These are phyloP conservation scores for Mucor mucedo DNA, from an alignment of 371 early-diverging fungal species.

Conservation along the genomic window DNA sequence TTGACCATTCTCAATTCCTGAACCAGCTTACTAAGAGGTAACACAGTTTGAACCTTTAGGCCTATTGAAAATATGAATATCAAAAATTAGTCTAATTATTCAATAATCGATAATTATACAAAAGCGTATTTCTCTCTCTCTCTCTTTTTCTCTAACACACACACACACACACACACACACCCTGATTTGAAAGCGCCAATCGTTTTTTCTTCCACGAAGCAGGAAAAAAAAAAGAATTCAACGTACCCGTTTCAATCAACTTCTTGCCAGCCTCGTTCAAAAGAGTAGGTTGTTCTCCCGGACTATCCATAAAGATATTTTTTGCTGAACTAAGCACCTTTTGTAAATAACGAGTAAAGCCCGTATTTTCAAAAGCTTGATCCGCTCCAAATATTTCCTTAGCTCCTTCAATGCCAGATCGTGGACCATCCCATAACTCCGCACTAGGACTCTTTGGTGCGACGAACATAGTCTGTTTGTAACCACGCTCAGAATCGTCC, in stretches of 20 bases:
- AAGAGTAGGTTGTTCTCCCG: conserved; percentile 35
- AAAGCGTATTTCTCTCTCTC: too few relatives aligned
- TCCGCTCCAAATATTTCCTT: conserved; percentile 85
- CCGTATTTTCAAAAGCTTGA: conserved; percentile 60
- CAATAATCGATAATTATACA: too few relatives aligned
- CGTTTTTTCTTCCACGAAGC: conserved; percentile 22
- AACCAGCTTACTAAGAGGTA: conserved; percentile 63
- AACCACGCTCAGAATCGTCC: conserved; percentile 62
- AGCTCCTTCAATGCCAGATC: conserved; percentile 84
- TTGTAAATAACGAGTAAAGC: conserved; percentile 32
- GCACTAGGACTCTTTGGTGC: conserved; percentile 71
- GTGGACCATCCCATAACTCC: conserved; percentile 94
- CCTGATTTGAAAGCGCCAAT: conserved; percentile 18
- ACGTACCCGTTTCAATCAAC: conserved; percentile 47
- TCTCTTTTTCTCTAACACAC: background rate
- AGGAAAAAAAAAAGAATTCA: conserved; percentile 13
- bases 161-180: conserved; percentile 8
- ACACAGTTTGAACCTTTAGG: conserved; percentile 42
- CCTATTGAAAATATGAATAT: conserved; percentile 21
- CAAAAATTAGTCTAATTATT: background rate
- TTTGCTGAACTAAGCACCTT: conserved; percentile 31
- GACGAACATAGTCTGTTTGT: conserved; percentile 89
- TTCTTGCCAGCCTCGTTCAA: conserved; percentile 25
- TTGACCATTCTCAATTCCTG: conserved; percentile 83
- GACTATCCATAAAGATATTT: conserved; percentile 47